These are phyloP conservation scores for Paraleonurus japonicus DNA, from an alignment of 257 asterid genomes.

Conservation along the genomic window DNA sequence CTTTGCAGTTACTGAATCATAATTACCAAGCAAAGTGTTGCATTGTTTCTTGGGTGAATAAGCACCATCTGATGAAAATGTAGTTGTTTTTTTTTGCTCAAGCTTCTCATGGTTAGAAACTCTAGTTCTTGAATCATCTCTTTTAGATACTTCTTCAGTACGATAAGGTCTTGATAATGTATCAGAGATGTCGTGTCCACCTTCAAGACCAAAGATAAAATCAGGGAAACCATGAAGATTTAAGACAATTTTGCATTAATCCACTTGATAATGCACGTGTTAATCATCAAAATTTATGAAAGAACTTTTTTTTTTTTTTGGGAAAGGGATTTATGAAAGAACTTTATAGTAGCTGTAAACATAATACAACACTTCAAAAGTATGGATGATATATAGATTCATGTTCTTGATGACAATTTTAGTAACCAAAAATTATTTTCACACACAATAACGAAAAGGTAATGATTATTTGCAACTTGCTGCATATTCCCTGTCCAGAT, in stretches of 20 bases:
- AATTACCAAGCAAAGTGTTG: neutral
- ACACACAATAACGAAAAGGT: neutral
- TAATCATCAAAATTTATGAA: neutral
- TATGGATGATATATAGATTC: neutral
- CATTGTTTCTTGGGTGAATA: constrained; percentile 18
- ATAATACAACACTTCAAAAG: neutral
- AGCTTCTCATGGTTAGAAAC: neutral
- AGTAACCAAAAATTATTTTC: neutral
- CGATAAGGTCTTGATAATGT: neutral
- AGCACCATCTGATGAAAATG: constrained; percentile 9
- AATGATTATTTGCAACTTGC: neutral
- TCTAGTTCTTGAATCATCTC: constrained; percentile 10
- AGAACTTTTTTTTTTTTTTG: too few relatives aligned
- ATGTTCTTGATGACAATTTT: neutral
- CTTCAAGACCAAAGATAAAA: constrained; percentile 23
- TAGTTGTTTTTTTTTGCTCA: constrained; percentile 14
- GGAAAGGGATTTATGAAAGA: too few relatives aligned
- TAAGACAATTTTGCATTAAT: neutral
- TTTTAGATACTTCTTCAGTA: constrained; percentile 11
- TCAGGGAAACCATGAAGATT: neutral
- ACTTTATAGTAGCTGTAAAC: too few relatives aligned
- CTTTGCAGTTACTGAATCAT: constrained; percentile 41
- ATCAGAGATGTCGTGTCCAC: constrained; percentile 21
- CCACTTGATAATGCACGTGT: neutral
- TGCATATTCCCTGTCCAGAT: neutral